Percentiles rank a stretch among this genome's conserved stretches.
phyloP scores from a whole-genome alignment of 495 filamentous ascomycete species.

The Aspergillus affinis region DNA sequence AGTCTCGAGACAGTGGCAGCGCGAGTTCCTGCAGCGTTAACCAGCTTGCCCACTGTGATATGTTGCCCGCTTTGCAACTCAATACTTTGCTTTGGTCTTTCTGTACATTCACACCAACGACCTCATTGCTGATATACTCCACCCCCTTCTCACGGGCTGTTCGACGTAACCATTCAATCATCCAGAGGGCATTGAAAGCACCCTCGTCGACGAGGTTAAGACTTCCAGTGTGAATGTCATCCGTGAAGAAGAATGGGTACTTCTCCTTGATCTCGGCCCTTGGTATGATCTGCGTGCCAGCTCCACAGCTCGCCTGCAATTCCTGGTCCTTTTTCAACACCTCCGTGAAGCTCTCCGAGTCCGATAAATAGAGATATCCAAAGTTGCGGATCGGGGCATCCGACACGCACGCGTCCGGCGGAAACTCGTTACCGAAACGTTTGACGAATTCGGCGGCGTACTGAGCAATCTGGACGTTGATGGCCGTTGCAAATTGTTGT shows the following conservation, averaged over 20 bases:
- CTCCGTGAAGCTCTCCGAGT: not conserved
- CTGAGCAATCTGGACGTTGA: constrained; percentile 9
- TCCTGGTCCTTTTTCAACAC: constrained; percentile 3
- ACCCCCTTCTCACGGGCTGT: not conserved
- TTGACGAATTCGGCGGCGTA: constrained; percentile 6
- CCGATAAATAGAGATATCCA: constrained; percentile 7
- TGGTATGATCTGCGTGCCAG: not conserved
- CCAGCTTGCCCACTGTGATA: not conserved
- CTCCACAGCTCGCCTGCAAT: constrained; percentile 1
- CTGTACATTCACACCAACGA: not conserved
- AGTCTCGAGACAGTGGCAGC: constrained; percentile 1
- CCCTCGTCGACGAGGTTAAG: constrained; percentile 6
- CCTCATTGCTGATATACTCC: constrained; percentile 7
- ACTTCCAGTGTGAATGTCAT: constrained; percentile 5
- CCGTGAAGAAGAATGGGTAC: constrained; percentile 6
- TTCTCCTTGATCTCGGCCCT: not conserved
- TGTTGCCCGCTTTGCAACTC: not conserved
- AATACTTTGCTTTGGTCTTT: not conserved
- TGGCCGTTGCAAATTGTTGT: constrained; percentile 7
- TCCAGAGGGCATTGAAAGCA: constrained; percentile 3
- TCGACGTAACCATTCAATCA: constrained; percentile 5
- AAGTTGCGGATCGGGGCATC: constrained; percentile 1
- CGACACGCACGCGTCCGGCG: not conserved
- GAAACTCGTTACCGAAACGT: not conserved
- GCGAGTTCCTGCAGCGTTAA: constrained; percentile 8